Percentiles rank a stretch among this genome's conserved stretches.
Evolutionary conservation across 2,329 filamentous ascomycete species (phyloP).

Genomic region (Blastomyces parvus): DNA sequence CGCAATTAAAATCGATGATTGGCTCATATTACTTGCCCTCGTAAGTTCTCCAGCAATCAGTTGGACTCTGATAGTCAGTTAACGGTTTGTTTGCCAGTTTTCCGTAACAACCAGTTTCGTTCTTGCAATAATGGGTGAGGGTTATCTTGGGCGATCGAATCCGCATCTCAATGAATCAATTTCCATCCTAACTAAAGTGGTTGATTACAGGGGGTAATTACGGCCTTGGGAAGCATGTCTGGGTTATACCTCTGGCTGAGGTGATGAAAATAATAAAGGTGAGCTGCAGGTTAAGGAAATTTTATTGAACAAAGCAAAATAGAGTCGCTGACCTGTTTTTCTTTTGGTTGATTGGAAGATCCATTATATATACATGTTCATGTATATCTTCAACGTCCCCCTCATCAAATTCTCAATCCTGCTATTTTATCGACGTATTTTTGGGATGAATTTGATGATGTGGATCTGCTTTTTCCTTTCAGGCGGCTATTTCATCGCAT

Average conservation of each 20-base stretch:
- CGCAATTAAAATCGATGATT: constrained; percentile 13
- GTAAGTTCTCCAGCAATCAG: constrained; percentile 3
- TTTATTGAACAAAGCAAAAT: not conserved
- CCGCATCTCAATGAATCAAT: not conserved
- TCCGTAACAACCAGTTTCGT: constrained; percentile 3
- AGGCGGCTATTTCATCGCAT: constrained; percentile 12
- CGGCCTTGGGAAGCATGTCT: constrained; percentile 11
- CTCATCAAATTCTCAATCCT: constrained; percentile 15
- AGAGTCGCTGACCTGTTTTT: not conserved
- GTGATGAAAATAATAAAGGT: constrained; percentile 6
- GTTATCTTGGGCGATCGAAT: not conserved
- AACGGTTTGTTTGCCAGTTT: not conserved
- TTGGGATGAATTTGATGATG: constrained; percentile 10
- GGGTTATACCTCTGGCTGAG: constrained; percentile 2
- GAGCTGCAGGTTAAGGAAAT: not conserved
- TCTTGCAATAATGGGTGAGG: constrained; percentile 5
- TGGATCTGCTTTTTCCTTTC: constrained; percentile 10
- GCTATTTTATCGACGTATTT: constrained; percentile 15
- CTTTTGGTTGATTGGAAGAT: constrained; percentile 6
- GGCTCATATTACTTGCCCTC: constrained; percentile 11
- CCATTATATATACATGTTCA: constrained; percentile 6
- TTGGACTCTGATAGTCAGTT: not conserved
- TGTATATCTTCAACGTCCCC: constrained; percentile 11
- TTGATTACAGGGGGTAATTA: constrained; percentile 4
- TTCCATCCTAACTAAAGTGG: not conserved